Evolutionary conservation across 805 yeast species (phyloP).

Genomic region (Kockiozyma suomiensis): DNA sequence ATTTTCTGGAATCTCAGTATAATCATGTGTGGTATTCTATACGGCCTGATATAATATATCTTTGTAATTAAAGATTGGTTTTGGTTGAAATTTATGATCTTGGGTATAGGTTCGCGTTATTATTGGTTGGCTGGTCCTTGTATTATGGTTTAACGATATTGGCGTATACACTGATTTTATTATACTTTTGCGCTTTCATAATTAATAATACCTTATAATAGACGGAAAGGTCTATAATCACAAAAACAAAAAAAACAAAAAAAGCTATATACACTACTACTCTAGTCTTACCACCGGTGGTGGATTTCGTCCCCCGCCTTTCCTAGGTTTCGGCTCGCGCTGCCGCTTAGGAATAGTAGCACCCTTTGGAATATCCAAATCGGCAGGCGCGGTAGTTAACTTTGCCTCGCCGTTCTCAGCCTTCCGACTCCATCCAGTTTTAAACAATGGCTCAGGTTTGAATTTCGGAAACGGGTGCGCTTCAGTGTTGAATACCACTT

Average conservation of each 20-base stretch:
- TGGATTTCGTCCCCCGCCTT: neutral
- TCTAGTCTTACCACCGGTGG: neutral
- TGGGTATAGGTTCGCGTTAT: no score
- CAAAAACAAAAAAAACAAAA: no score
- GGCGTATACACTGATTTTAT: no score
- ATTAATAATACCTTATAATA: neutral
- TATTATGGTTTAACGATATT: no score
- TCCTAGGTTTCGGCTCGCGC: neutral
- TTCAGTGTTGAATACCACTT: conserved; percentile 84
- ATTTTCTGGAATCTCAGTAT: conserved; percentile 3
- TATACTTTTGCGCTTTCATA: no score
- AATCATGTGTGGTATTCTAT: neutral
- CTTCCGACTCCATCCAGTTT: conserved; percentile 25
- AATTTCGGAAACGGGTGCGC: conserved; percentile 84
- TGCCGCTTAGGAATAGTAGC: neutral
- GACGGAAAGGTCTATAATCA: no score
- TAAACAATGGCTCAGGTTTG: conserved; percentile 21
- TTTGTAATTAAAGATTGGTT: no score
- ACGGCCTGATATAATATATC: neutral
- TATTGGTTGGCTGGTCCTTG: no score
- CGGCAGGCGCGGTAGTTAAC: neutral
- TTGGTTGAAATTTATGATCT: no score
- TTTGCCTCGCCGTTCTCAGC: neutral
- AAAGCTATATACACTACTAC: neutral
- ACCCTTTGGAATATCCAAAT: neutral